Percentiles rank a stretch among this genome's conserved stretches.
Evolutionary conservation across 768 basidiomycete species (phyloP).

Genomic region (Psilocybe sp.): DNA sequence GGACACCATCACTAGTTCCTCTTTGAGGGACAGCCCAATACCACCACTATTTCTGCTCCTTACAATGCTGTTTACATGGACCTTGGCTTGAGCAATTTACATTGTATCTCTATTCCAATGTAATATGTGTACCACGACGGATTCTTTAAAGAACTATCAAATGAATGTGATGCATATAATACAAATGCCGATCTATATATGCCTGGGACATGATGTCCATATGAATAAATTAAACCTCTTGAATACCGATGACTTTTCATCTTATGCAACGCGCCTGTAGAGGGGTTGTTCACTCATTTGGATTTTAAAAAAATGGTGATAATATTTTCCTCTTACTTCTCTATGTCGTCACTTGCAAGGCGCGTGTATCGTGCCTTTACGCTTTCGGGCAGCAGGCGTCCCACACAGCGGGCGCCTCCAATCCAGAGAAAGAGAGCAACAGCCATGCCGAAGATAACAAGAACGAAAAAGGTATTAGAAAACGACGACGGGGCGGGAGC

Average conservation of each 20-base stretch:
- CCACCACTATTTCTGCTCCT: constrained; percentile 18
- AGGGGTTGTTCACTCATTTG: constrained; percentile 6
- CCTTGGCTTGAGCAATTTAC: background rate
- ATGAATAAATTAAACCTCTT: no score
- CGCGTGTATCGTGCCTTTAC: constrained; percentile 39
- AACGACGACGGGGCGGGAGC: constrained; percentile 15
- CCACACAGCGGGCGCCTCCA: constrained; percentile 47
- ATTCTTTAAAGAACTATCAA: no score
- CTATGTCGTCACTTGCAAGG: constrained; percentile 47
- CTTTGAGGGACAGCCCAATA: constrained; percentile 32
- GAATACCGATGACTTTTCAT: background rate
- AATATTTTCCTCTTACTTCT: constrained; percentile 37
- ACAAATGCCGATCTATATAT: background rate
- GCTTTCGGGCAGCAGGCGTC: constrained; percentile 35
- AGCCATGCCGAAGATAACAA: constrained; percentile 44
- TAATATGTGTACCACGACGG: background rate
- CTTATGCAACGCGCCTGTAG: constrained; percentile 26
- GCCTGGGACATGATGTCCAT: no score
- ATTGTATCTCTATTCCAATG: constrained; percentile 2
- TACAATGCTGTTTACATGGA: constrained; percentile 9
- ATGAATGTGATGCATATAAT: background rate
- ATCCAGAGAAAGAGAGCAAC: constrained; percentile 47
- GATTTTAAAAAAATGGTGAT: constrained; percentile 6
- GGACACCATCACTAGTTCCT: constrained; percentile 3
- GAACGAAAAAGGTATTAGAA: constrained; percentile 30